Percentiles rank a stretch among this genome's conserved stretches.
Conservation (phyloP, 768 basidiomycete genomes). For the Amanita subjunquillea region DNA sequence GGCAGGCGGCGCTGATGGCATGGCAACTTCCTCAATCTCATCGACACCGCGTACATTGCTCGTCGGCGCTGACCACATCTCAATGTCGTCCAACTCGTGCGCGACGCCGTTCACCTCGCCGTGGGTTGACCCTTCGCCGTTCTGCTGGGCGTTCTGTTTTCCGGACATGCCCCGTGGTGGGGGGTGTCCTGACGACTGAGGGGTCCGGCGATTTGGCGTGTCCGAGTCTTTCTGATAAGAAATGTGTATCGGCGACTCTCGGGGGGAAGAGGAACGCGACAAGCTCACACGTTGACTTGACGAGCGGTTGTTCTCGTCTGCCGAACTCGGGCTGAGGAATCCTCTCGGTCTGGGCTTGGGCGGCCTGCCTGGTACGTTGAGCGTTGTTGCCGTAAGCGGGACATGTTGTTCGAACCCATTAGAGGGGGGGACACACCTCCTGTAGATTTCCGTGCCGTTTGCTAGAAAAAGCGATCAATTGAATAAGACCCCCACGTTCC, state of each 20-base stretch:
- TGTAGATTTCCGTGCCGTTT: slow-evolving; percentile 3
- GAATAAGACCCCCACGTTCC: neutral
- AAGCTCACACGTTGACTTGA: neutral
- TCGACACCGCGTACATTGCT: slow-evolving; percentile 1
- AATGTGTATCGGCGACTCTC: neutral
- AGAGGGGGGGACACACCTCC: neutral
- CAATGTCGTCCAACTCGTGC: neutral
- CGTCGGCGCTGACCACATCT: slow-evolving; percentile 3
- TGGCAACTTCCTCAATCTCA: neutral
- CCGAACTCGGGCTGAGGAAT: neutral
- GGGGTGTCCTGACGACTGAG: neutral
- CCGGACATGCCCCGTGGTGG: neutral
- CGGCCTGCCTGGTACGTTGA: neutral
- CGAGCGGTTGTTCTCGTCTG: neutral
- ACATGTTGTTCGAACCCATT: neutral
- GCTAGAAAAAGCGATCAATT: neutral
- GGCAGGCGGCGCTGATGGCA: neutral
- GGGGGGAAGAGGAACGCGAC: neutral
- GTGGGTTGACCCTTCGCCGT: neutral
- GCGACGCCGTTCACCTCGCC: no score
- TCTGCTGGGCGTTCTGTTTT: neutral
- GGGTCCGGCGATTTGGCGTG: no score
- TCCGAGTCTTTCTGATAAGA: neutral
- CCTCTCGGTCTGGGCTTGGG: neutral
- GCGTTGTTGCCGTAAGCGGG: neutral